These are phyloP conservation scores for Aspergillus carbonarius DNA, from an alignment of 2,329 filamentous ascomycete species.

Conservation along the genomic window DNA sequence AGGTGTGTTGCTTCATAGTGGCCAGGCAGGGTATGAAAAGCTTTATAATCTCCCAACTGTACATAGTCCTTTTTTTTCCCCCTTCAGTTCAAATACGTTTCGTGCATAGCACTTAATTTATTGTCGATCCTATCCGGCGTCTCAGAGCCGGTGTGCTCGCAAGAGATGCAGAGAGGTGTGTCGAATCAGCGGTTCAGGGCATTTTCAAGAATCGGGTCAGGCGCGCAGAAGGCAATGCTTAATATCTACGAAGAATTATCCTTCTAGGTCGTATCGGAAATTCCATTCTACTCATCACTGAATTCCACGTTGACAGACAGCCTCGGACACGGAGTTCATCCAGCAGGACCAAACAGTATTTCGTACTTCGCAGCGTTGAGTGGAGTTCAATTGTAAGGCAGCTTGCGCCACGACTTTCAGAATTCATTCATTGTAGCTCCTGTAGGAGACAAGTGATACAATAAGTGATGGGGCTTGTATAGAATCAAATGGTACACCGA, in stretches of 20 bases:
- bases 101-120: too few species aligned
- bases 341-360: conserved; percentile 50
- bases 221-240: conserved; percentile 56
- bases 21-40: too few species aligned
- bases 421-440: conserved; percentile 58
- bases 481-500: conserved; percentile 30
- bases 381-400: conserved; percentile 50
- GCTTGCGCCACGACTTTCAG: conserved; percentile 61
- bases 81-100: too few species aligned
- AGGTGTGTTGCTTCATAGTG: too few species aligned
- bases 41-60: too few species aligned
- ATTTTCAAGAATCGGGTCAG: conserved; percentile 25
- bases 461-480: conserved; percentile 32
- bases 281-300: conserved; percentile 59
- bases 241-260: conserved; percentile 49
- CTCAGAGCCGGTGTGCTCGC: too few species aligned
- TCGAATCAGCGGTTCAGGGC: conserved; percentile 1
- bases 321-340: conserved; percentile 47
- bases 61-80: too few species aligned
- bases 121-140: too few species aligned
- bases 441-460: conserved; percentile 37
- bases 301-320: conserved; percentile 55
- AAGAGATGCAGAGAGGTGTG: too few species aligned
- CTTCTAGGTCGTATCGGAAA: conserved; percentile 49
- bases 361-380: conserved; percentile 58